Conservation (phyloP, 2,329 filamentous ascomycete species). For the Alternaria burnsii region DNA sequence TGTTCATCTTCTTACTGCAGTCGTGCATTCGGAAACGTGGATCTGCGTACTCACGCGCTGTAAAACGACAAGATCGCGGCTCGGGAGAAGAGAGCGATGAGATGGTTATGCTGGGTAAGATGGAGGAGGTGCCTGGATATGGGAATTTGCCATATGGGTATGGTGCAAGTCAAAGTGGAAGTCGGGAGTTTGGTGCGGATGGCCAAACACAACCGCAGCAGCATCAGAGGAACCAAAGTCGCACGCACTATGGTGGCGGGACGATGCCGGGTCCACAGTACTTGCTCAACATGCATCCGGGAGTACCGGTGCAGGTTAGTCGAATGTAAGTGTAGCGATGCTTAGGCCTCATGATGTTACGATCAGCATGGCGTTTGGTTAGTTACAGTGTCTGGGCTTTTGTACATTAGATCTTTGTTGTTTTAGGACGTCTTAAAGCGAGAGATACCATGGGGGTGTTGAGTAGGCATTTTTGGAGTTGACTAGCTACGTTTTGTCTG, state of each 20-base stretch:
- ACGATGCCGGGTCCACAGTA: constrained; percentile 50
- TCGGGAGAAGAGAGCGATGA: constrained; percentile 32
- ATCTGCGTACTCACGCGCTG: constrained; percentile 35
- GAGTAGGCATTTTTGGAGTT: background rate
- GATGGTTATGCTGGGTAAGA: constrained; percentile 32
- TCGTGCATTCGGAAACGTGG: constrained; percentile 40
- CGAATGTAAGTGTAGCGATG: constrained; percentile 8
- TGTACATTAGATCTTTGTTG: background rate
- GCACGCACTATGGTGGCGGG: constrained; percentile 37
- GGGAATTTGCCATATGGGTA: constrained; percentile 12
- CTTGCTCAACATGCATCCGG: constrained; percentile 50
- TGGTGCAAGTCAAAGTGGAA: constrained; percentile 4
- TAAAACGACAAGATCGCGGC: constrained; percentile 12
- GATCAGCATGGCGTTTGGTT: constrained; percentile 9
- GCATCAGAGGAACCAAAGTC: constrained; percentile 8
- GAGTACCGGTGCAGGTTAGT: constrained; percentile 43
- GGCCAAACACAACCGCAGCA: constrained; percentile 11
- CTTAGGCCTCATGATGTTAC: background rate
- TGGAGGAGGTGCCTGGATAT: constrained; percentile 13
- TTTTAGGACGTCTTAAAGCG: background rate
- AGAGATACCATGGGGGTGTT: constrained; percentile 12
- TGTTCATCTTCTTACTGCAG: constrained; percentile 31
- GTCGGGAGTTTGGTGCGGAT: constrained; percentile 18
- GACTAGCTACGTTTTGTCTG: background rate
- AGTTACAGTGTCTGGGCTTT: background rate